phyloP scores from a whole-genome alignment of 2,329 filamentous ascomycete genomes.

The Celoporthe dispersa region DNA sequence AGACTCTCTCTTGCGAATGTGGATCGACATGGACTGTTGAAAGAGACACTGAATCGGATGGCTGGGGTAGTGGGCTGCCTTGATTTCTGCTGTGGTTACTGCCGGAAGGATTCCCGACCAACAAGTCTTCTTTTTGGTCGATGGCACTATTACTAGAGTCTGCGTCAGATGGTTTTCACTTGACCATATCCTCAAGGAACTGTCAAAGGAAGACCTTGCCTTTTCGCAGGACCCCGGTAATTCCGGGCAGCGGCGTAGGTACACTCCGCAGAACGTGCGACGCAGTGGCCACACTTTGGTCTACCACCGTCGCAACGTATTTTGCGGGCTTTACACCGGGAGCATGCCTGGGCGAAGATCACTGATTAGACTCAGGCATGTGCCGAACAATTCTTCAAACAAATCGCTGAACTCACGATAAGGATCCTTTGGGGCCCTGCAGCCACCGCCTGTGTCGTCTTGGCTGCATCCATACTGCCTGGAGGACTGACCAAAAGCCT shows the following conservation, averaged over 20 bases:
- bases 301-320: conserved; percentile 14
- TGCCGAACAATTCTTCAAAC: not conserved
- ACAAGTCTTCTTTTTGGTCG: not conserved
- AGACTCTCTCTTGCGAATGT: not conserved
- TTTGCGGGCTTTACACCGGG: conserved; percentile 17
- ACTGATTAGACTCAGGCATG: not conserved
- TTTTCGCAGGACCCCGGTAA: conserved; percentile 14
- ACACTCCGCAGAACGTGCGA: conserved; percentile 1
- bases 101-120: not conserved
- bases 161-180: not conserved
- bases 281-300: conserved; percentile 16
- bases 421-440: not conserved
- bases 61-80: not conserved
- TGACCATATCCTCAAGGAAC: not conserved
- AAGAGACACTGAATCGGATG: not conserved
- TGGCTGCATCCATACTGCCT: not conserved
- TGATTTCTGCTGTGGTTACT: not conserved
- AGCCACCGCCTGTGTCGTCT: not conserved
- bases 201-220: not conserved
- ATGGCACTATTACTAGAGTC: not conserved
- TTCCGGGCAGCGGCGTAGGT: conserved; percentile 11
- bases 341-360: conserved; percentile 10
- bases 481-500: not conserved
- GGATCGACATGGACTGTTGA: not conserved
- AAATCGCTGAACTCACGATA: not conserved